phyloP scores from a whole-genome alignment of 768 basidiomycete genomes.

The Aureoboletus auriporus region DNA sequence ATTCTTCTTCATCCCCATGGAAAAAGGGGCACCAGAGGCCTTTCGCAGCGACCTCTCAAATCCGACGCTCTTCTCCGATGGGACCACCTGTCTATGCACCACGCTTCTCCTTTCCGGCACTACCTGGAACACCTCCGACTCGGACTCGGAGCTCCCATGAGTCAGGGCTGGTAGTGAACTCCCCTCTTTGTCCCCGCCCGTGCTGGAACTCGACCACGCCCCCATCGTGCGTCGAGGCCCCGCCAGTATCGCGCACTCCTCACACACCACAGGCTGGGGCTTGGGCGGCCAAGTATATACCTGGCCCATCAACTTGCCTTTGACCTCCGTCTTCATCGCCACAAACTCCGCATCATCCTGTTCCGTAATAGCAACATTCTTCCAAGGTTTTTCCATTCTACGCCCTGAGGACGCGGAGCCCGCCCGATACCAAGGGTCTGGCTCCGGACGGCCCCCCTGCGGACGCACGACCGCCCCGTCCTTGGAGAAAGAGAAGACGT shows the following conservation, averaged over 20 bases:
- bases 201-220: neutral
- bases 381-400: slow-evolving; percentile 22
- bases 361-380: slow-evolving; percentile 27
- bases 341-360: slow-evolving; percentile 21
- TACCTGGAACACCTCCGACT: slow-evolving; percentile 2
- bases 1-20: neutral
- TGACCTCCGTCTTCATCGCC: neutral
- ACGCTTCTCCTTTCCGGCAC: neutral
- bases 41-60: slow-evolving; percentile 6
- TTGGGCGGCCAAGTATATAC: slow-evolving; percentile 26
- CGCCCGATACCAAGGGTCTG: neutral
- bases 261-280: neutral
- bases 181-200: neutral
- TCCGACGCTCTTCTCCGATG: slow-evolving; percentile 4
- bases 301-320: neutral
- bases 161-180: slow-evolving; percentile 7
- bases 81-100: neutral
- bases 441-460: neutral
- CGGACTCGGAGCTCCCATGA: slow-evolving; percentile 11
- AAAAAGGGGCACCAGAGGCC: neutral
- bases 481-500: slow-evolving; percentile 20
- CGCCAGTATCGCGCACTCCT: slow-evolving; percentile 1
- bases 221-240: neutral
- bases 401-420: neutral
- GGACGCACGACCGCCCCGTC: slow-evolving; percentile 16